phyloP scores from a whole-genome alignment of 257 asterid species.

The Craterostigma plantagineum region DNA sequence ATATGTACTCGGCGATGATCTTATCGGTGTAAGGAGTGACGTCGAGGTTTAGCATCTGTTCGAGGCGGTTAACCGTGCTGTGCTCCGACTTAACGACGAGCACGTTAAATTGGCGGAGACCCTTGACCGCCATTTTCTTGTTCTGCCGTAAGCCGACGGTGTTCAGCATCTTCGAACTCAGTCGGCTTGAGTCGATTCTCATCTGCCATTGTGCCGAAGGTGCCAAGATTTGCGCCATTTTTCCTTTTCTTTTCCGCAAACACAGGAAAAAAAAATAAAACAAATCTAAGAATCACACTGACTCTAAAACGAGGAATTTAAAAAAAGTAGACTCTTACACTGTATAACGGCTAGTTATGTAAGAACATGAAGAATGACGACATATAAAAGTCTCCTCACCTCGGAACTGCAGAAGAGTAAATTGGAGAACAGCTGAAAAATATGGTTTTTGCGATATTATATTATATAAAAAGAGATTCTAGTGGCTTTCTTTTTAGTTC shows the following conservation, averaged over 20 bases:
- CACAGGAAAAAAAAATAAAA: too few species aligned
- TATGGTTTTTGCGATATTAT: not conserved
- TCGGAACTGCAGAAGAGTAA: not conserved
- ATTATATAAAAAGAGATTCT: constrained; percentile 12
- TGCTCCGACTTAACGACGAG: constrained; percentile 37
- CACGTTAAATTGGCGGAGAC: constrained; percentile 46
- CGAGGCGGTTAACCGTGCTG: constrained; percentile 67
- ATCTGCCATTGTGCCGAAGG: constrained; percentile 95
- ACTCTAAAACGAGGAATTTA: too few species aligned
- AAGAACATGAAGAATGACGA: too few species aligned
- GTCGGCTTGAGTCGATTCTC: constrained; percentile 43
- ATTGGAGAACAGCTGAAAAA: constrained; percentile 8
- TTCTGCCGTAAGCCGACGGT: constrained; percentile 49
- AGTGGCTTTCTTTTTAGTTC: constrained; percentile 49
- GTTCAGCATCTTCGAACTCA: constrained; percentile 58
- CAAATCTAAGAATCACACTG: too few species aligned
- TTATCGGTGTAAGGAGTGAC: constrained; percentile 65
- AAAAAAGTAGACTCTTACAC: too few species aligned
- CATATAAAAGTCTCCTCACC: not conserved
- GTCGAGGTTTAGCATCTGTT: constrained; percentile 77
- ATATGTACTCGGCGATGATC: constrained; percentile 88
- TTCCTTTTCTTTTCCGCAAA: constrained; percentile 14
- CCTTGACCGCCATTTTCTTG: constrained; percentile 47
- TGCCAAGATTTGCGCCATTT: constrained; percentile 91
- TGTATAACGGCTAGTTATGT: too few species aligned